These are phyloP conservation scores for Diplodia intermedia DNA, from an alignment of 2,329 filamentous ascomycete genomes.

Conservation along the genomic window DNA sequence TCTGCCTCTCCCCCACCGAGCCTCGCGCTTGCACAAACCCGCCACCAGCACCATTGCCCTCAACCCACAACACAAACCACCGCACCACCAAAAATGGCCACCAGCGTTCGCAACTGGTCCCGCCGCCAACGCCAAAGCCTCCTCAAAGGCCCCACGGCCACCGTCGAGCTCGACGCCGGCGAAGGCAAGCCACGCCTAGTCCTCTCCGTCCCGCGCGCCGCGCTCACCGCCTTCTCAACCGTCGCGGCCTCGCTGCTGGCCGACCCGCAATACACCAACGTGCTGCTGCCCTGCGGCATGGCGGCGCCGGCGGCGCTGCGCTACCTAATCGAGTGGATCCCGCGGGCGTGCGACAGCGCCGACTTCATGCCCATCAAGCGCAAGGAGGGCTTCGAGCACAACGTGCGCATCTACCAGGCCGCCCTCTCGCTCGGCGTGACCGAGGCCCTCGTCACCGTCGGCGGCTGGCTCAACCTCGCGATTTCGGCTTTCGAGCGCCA, in stretches of 20 bases:
- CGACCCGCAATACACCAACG: constrained; percentile 5
- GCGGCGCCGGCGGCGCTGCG: constrained; percentile 26
- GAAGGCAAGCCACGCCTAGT: constrained; percentile 8
- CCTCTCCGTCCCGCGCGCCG: constrained; percentile 18
- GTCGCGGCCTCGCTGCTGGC: constrained; percentile 10
- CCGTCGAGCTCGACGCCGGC: constrained; percentile 17
- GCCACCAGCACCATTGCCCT: background rate
- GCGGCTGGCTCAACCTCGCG: constrained; percentile 23
- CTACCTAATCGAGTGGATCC: constrained; percentile 29
- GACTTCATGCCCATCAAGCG: constrained; percentile 31
- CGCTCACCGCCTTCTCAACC: constrained; percentile 27
- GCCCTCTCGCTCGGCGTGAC: constrained; percentile 29
- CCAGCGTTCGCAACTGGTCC: constrained; percentile 7
- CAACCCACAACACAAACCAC: background rate
- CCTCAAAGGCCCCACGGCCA: constrained; percentile 16
- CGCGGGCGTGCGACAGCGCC: constrained; percentile 24
- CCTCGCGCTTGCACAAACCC: no score
- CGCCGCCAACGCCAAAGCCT: constrained; percentile 8
- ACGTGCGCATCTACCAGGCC: constrained; percentile 31
- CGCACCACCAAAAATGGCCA: constrained; percentile 3
- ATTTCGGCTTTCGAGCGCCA: constrained; percentile 14
- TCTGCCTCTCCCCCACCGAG: no score
- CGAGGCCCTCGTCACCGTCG: constrained; percentile 25
- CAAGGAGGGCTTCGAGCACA: constrained; percentile 27
- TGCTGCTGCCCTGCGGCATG: constrained; percentile 19